A percentile compares a stretch with the other conserved stretches of the same genome.
Conservation (phyloP, 2,329 filamentous ascomycete species). For the Venturia effusa region DNA sequence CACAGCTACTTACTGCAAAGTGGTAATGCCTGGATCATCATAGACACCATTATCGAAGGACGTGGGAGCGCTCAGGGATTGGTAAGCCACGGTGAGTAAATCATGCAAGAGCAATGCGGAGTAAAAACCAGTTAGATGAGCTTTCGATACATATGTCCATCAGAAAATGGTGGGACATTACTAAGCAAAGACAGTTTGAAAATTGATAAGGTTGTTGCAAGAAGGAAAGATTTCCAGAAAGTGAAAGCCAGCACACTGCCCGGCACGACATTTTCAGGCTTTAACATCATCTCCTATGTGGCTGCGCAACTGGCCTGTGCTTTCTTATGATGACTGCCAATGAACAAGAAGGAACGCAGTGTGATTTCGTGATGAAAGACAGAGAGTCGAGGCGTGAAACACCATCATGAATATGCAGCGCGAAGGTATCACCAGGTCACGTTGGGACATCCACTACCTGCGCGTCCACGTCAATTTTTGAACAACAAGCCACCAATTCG, state of each 20-base stretch:
- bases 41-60: not conserved
- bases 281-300: no score
- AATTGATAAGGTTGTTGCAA: not conserved
- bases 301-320: not conserved
- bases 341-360: no score
- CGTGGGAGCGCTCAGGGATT: not conserved
- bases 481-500: not conserved
- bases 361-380: no score
- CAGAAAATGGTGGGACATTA: no score
- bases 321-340: not conserved
- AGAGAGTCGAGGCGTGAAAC: not conserved
- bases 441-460: not conserved
- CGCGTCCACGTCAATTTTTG: not conserved
- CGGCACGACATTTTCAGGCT: no score
- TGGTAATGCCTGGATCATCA: not conserved
- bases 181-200: no score
- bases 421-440: not conserved
- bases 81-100: not conserved
- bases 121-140: no score
- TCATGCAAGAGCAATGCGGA: not conserved
- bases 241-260: no score
- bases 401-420: not conserved
- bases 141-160: no score
- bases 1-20: no score
- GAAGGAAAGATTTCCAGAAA: not conserved